Evolutionary conservation across 345 rosid species (phyloP), one percentile per base, ranked within the genome.

Genomic region (Eutrema yunnanense): DNA sequence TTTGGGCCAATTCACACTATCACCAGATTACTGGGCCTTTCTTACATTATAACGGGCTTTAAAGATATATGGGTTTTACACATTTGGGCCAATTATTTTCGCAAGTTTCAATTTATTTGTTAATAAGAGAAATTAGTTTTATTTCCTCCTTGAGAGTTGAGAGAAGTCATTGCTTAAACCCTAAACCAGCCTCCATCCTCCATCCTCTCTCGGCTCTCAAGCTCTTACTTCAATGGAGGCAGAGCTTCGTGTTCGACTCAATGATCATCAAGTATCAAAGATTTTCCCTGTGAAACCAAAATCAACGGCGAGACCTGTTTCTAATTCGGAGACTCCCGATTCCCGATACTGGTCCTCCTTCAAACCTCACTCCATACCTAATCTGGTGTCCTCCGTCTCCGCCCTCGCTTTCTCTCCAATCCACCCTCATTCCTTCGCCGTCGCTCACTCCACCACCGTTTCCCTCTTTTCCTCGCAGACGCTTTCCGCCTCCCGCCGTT

Each of bases 311-410:
- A 84, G 77, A 75, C 14, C 91, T 6, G 83, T 84, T 69, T 76
- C 84, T 8, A 75, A 81, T 7, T 80, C 90, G 0, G 89, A 86
- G 71, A 82, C 92, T 42, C 84, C 90, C 4, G 97, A 95, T 55
- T 92, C 96, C 3, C 84, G 88, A 65, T 88, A 87, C 78, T 89
- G 96, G 96, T 82, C 96, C 51, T 92, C 99, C 65, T 91, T 89
- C 88, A 92, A 92, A 78, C 79, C 85, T 66, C 84, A 78, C 19
- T 74, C 82, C 49, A 56, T 87, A 78, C 74, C 83, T 2, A 78
- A 81, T 58, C 86, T 89, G 43, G 54, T 83, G 37, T 89, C 92
- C 22, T 81, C 92, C 6, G 61, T 85, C 56, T 76, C 90, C 34
- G 89, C 93, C 52, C 36, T 95, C 43, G 66, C 80, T 26, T 95